Percentiles rank a stretch among this genome's conserved stretches.
These are phyloP conservation scores for Gossypium longicalyx DNA, from an alignment of 345 rosid genomes.

Conservation along the genomic window DNA sequence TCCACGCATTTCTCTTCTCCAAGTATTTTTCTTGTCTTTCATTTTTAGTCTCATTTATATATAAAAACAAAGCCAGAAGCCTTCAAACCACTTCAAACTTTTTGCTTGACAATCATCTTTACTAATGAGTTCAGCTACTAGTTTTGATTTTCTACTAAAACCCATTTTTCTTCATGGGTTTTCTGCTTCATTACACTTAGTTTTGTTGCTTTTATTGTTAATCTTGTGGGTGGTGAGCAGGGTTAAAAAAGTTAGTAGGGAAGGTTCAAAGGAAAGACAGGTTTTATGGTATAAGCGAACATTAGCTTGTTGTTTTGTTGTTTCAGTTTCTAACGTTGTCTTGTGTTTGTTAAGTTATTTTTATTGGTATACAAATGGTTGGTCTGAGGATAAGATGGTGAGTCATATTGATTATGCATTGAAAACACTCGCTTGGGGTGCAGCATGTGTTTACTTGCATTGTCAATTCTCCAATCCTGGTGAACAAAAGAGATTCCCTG, in stretches of 20 bases:
- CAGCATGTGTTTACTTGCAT: slow-evolving; percentile 36
- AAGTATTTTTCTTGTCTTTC: too few relatives aligned
- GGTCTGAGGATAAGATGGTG: slow-evolving; percentile 33
- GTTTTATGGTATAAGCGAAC: slow-evolving; percentile 34
- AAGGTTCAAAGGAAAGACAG: slow-evolving; percentile 20
- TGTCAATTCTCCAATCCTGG: slow-evolving; percentile 24
- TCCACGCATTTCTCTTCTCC: not conserved
- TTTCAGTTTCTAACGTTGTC: slow-evolving; percentile 49
- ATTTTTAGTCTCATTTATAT: too few relatives aligned
- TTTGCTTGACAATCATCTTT: too few relatives aligned
- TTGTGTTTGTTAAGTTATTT: slow-evolving; percentile 54
- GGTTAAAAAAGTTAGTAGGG: slow-evolving; percentile 23
- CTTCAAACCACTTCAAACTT: too few relatives aligned
- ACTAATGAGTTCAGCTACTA: too few relatives aligned
- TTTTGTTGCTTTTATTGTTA: too few relatives aligned
- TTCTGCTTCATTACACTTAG: too few relatives aligned
- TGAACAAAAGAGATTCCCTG: slow-evolving; percentile 34
- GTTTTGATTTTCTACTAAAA: too few relatives aligned
- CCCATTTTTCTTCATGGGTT: too few relatives aligned
- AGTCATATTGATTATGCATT: too few relatives aligned
- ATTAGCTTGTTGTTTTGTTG: slow-evolving; percentile 45
- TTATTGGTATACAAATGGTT: slow-evolving; percentile 51
- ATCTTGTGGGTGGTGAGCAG: slow-evolving; percentile 32
- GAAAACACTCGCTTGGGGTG: slow-evolving; percentile 58
- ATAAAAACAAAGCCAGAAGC: too few relatives aligned